phyloP scores from a whole-genome alignment of 2,329 filamentous ascomycete genomes.

The Phoma sp. region DNA sequence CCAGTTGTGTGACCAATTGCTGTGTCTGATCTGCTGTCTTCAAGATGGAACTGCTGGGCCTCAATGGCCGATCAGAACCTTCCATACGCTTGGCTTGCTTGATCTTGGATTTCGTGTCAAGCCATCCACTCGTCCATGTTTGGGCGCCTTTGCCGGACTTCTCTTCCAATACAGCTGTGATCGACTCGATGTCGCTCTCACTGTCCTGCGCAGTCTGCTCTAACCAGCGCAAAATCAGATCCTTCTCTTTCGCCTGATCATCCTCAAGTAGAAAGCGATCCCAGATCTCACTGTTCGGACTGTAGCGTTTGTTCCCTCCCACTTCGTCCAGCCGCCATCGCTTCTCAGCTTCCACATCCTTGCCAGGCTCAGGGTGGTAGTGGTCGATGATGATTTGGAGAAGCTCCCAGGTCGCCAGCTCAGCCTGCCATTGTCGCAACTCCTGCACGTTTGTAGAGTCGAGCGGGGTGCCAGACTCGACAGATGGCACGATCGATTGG shows the following conservation, averaged over 20 bases:
- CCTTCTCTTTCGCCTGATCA: conserved; percentile 75
- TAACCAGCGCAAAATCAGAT: conserved; percentile 83
- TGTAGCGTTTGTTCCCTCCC: conserved; percentile 56
- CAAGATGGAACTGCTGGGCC: conserved; percentile 54
- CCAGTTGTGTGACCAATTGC: conserved; percentile 81
- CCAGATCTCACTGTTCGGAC: conserved; percentile 68
- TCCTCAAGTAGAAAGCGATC: conserved; percentile 77
- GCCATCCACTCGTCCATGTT: conserved; percentile 88
- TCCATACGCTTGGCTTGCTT: conserved; percentile 86
- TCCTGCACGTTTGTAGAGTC: conserved; percentile 54
- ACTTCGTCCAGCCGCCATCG: conserved; percentile 38
- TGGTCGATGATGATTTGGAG: conserved; percentile 76
- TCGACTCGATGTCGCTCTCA: conserved; percentile 73
- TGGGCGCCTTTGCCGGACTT: conserved; percentile 67
- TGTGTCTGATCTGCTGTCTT: conserved; percentile 55
- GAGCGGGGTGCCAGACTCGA: conserved; percentile 20
- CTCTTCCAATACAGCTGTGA: conserved; percentile 73
- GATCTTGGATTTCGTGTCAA: conserved; percentile 87
- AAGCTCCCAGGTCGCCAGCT: conserved; percentile 90
- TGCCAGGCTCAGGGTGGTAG: conserved; percentile 57
- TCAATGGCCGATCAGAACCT: conserved; percentile 34
- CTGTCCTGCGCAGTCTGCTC: conserved; percentile 74
- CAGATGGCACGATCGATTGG: conserved; percentile 24
- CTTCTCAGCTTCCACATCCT: conserved; percentile 41
- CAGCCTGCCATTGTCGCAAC: conserved; percentile 73